A percentile compares a stretch with the other conserved stretches of the same genome.
These are phyloP conservation scores for Xerocomus brunneocitrinus DNA, from an alignment of 768 basidiomycete genomes.

Conservation along the genomic window DNA sequence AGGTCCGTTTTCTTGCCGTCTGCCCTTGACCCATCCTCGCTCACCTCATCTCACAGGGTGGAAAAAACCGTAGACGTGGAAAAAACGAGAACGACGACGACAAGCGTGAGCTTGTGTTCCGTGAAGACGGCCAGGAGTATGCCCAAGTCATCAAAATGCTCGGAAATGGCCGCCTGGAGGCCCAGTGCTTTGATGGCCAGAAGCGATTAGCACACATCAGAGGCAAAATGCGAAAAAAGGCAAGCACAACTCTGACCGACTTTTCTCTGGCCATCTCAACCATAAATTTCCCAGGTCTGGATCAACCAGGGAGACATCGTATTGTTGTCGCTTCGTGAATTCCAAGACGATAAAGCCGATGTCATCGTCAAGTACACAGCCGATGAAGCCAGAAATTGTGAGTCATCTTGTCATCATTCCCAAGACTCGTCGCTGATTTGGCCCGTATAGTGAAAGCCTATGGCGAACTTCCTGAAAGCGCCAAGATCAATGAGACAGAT, in stretches of 20 bases:
- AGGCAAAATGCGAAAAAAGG: slow-evolving; percentile 99
- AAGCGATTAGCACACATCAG: slow-evolving; percentile 96
- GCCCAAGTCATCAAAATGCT: slow-evolving; percentile 99
- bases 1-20: slow-evolving; percentile 11
- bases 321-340: slow-evolving; percentile 90
- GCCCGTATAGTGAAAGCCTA: slow-evolving; percentile 79
- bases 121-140: slow-evolving; percentile 98
- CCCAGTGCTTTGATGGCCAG: slow-evolving; percentile 96
- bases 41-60: slow-evolving; percentile 57
- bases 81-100: slow-evolving; percentile 99
- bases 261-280: slow-evolving; percentile 3
- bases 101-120: slow-evolving; percentile 98
- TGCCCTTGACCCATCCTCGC: not conserved
- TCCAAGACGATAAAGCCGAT: slow-evolving; percentile 99
- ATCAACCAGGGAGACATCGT: slow-evolving; percentile 99
- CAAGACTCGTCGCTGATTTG: slow-evolving; percentile 8
- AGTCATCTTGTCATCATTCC: slow-evolving; percentile 23
- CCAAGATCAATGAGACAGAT: slow-evolving; percentile 97
- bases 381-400: slow-evolving; percentile 84
- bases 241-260: slow-evolving; percentile 29
- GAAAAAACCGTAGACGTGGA: slow-evolving; percentile 98
- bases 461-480: slow-evolving; percentile 93
- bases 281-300: slow-evolving; percentile 68
- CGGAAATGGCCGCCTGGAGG: slow-evolving; percentile 95
- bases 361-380: slow-evolving; percentile 99